Percentiles rank a stretch among this genome's conserved stretches.
Evolutionary conservation across 345 rosid species (phyloP).

Genomic region (Abelmoschus esculentus): DNA sequence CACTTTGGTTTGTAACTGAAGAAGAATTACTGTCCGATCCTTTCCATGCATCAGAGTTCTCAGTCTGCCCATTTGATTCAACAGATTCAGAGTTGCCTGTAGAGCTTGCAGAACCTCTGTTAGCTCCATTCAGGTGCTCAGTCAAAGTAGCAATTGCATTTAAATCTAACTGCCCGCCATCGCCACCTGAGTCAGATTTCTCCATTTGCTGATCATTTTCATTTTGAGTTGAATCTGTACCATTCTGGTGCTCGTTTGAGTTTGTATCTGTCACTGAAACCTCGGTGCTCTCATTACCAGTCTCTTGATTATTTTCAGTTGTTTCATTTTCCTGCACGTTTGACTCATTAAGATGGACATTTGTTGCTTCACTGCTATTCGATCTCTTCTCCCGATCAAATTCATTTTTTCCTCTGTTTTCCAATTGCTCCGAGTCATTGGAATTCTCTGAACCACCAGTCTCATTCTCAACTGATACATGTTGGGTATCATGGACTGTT

Average conservation of each 20-base stretch:
- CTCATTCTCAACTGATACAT: slow-evolving; percentile 21
- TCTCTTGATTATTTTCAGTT: slow-evolving; percentile 21
- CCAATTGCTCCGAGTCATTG: slow-evolving; percentile 24
- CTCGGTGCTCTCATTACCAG: slow-evolving; percentile 16
- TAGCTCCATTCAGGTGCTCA: slow-evolving; percentile 21
- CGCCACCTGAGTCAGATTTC: slow-evolving; percentile 24
- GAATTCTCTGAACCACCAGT: slow-evolving; percentile 19
- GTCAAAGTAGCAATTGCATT: slow-evolving; percentile 20
- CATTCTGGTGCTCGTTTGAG: slow-evolving; percentile 18
- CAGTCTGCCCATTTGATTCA: slow-evolving; percentile 20
- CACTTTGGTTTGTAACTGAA: slow-evolving; percentile 10
- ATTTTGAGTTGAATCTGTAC: slow-evolving; percentile 19
- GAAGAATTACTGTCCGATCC: slow-evolving; percentile 2
- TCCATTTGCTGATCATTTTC: slow-evolving; percentile 31
- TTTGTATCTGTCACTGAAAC: slow-evolving; percentile 16
- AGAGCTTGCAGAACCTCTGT: slow-evolving; percentile 25
- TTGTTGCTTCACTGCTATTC: slow-evolving; percentile 8
- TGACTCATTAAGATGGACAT: slow-evolving; percentile 17
- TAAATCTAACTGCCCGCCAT: slow-evolving; percentile 29
- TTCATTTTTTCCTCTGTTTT: slow-evolving; percentile 27
- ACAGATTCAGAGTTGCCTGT: slow-evolving; percentile 18
- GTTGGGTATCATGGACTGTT: slow-evolving; percentile 36
- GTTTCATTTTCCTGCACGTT: slow-evolving; percentile 21
- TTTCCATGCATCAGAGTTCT: slow-evolving; percentile 6
- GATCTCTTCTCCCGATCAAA: slow-evolving; percentile 3